Evolutionary conservation across 2,329 filamentous ascomycete species (phyloP).

Genomic region (Erysiphe pulchra): DNA sequence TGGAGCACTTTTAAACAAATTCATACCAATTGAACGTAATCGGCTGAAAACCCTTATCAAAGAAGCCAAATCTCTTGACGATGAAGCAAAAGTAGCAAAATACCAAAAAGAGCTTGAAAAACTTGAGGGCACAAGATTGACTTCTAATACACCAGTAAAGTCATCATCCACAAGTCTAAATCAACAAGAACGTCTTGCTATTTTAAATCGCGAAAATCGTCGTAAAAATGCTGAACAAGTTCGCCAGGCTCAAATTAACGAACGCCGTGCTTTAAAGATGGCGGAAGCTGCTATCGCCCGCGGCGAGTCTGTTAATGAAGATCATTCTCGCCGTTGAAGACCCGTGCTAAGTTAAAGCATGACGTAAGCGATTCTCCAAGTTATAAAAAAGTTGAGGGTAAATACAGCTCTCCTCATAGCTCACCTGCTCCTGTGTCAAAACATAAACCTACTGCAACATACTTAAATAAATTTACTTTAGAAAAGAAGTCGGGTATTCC

Average conservation of each 20-base stretch:
- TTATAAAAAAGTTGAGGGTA: slow-evolving; percentile 18
- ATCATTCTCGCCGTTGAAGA: slow-evolving; percentile 37
- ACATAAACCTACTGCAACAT: slow-evolving; percentile 19
- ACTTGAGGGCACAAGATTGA: slow-evolving; percentile 42
- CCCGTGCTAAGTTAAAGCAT: slow-evolving; percentile 41
- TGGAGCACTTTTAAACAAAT: slow-evolving; percentile 38
- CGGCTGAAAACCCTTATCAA: slow-evolving; percentile 38
- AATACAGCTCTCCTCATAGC: slow-evolving; percentile 22
- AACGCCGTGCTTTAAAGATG: slow-evolving; percentile 37
- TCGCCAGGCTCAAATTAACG: slow-evolving; percentile 69
- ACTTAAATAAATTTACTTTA: slow-evolving; percentile 19
- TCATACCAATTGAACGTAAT: slow-evolving; percentile 40
- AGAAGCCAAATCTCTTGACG: slow-evolving; percentile 35
- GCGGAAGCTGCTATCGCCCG: slow-evolving; percentile 34
- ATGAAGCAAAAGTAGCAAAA: slow-evolving; percentile 28
- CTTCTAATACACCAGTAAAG: slow-evolving; percentile 41
- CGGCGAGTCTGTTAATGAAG: slow-evolving; percentile 33
- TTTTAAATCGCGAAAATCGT: slow-evolving; percentile 66
- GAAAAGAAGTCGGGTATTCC: slow-evolving; percentile 29
- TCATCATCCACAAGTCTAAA: slow-evolving; percentile 21
- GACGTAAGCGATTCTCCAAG: slow-evolving; percentile 25
- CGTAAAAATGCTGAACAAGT: slow-evolving; percentile 67
- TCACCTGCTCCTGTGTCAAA: slow-evolving; percentile 22
- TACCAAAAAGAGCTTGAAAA: slow-evolving; percentile 34
- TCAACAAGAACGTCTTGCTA: slow-evolving; percentile 61